Conservation (phyloP, 1,139 yeast species). For the Zygosaccharomyces sapae region DNA sequence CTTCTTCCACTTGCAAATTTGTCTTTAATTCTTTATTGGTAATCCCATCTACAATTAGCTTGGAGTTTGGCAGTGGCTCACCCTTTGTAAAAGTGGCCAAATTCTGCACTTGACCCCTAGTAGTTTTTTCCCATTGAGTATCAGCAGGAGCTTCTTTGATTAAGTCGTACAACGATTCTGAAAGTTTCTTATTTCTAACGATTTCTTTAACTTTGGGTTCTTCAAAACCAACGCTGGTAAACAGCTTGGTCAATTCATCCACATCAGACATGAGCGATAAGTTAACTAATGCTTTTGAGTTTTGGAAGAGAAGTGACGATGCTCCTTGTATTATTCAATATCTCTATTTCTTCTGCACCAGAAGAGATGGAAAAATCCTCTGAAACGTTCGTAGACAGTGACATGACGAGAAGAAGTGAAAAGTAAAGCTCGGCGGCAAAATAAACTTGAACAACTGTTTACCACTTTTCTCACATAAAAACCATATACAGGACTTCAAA, state of each 20-base stretch:
- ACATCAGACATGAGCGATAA: slow-evolving; percentile 31
- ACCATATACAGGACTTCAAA: not conserved
- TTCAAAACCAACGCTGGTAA: slow-evolving; percentile 62
- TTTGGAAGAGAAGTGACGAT: not conserved
- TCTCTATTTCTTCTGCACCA: not conserved
- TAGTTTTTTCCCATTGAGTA: slow-evolving; percentile 44
- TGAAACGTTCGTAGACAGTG: slow-evolving; percentile 1
- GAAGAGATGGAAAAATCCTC: slow-evolving; percentile 1
- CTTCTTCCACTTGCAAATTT: slow-evolving; percentile 74
- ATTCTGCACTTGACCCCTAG: slow-evolving; percentile 64
- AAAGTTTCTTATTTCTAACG: slow-evolving; percentile 77
- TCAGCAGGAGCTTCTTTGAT: slow-evolving; percentile 42
- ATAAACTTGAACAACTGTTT: not conserved
- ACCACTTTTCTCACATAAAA: not conserved
- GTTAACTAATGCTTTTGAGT: not conserved
- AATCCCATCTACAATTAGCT: slow-evolving; percentile 56
- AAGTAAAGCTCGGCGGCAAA: slow-evolving; percentile 5
- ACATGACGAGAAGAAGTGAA: not conserved
- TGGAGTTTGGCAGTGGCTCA: slow-evolving; percentile 41
- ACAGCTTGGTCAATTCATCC: slow-evolving; percentile 45
- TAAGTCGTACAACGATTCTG: slow-evolving; percentile 60
- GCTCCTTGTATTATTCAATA: not conserved
- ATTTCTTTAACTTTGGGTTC: slow-evolving; percentile 72
- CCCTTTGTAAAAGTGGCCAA: slow-evolving; percentile 65
- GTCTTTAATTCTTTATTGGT: slow-evolving; percentile 60